Conservation (phyloP, 2,329 filamentous ascomycete genomes). For the Trichoderma atrobrunneum region DNA sequence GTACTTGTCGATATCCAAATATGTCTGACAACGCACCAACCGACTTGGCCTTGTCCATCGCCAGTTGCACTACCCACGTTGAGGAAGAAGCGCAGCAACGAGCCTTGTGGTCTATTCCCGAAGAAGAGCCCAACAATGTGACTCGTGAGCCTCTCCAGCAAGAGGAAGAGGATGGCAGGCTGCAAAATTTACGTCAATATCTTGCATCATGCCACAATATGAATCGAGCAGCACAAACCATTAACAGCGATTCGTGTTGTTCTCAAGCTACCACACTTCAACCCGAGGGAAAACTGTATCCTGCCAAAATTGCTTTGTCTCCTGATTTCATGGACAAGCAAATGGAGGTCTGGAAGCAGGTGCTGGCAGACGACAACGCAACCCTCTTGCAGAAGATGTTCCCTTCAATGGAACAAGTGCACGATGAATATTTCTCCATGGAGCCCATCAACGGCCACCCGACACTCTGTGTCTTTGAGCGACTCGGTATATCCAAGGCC, state of each 20-base stretch:
- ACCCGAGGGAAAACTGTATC: not conserved
- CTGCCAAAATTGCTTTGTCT: not conserved
- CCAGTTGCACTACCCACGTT: not conserved
- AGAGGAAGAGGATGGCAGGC: not conserved
- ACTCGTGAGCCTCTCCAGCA: not conserved
- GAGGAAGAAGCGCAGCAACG: not conserved
- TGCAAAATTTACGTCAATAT: not conserved
- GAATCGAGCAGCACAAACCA: not conserved
- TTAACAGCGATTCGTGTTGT: not conserved
- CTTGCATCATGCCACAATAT: not conserved
- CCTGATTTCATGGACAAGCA: not conserved
- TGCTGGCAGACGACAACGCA: not conserved
- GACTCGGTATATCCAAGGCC: slow-evolving; percentile 35
- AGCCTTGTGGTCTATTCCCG: not conserved
- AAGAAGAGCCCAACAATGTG: not conserved
- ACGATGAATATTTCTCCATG: slow-evolving; percentile 32
- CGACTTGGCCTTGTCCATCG: not conserved
- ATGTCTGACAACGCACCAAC: not conserved
- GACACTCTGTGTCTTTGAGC: slow-evolving; percentile 34
- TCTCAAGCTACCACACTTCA: slow-evolving; percentile 25
- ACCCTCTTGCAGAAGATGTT: slow-evolving; percentile 24
- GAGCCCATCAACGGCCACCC: slow-evolving; percentile 35
- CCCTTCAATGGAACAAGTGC: slow-evolving; percentile 33
- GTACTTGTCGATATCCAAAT: not conserved
- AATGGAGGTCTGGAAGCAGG: not conserved